Evolutionary conservation across 345 rosid genomes (phyloP).

Genomic region (Syzygium jambos): DNA sequence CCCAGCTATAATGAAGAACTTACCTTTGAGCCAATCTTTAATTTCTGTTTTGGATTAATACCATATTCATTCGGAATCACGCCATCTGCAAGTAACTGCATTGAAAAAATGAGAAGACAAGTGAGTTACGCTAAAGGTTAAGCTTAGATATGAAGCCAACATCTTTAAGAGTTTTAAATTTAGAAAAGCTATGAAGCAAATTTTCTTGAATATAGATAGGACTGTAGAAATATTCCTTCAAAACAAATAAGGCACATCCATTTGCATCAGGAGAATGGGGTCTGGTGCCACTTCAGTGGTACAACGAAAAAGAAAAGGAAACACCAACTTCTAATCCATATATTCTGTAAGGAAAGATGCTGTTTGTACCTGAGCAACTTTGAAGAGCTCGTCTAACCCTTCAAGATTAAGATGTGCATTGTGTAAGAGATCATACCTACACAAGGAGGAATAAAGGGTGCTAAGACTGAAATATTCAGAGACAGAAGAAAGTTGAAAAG

Average conservation of each 20-base stretch:
- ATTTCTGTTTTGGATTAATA: slow-evolving; percentile 88
- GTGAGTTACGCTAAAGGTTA: not conserved
- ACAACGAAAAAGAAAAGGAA: not conserved
- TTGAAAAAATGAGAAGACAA: not conserved
- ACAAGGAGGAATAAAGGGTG: not conserved
- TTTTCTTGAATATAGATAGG: not conserved
- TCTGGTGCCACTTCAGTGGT: not conserved
- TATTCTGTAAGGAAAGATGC: not conserved
- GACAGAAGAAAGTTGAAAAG: not conserved
- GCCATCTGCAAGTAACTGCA: slow-evolving; percentile 97
- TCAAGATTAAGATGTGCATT: slow-evolving; percentile 91
- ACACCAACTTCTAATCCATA: not conserved
- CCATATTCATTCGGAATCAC: slow-evolving; percentile 99
- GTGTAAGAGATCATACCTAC: slow-evolving; percentile 94
- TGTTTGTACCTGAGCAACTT: slow-evolving; percentile 79
- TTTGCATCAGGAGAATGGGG: not conserved
- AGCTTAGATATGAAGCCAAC: not conserved
- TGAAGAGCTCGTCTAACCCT: slow-evolving; percentile 85
- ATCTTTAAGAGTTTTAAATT: not conserved
- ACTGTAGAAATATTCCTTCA: not conserved
- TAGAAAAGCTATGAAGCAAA: not conserved
- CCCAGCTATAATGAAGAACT: not conserved
- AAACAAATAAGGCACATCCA: not conserved
- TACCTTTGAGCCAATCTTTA: slow-evolving; percentile 98
- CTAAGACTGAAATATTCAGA: not conserved